Conservation (phyloP, 2,329 filamentous ascomycete genomes). For the Fusarium incarnatum region DNA sequence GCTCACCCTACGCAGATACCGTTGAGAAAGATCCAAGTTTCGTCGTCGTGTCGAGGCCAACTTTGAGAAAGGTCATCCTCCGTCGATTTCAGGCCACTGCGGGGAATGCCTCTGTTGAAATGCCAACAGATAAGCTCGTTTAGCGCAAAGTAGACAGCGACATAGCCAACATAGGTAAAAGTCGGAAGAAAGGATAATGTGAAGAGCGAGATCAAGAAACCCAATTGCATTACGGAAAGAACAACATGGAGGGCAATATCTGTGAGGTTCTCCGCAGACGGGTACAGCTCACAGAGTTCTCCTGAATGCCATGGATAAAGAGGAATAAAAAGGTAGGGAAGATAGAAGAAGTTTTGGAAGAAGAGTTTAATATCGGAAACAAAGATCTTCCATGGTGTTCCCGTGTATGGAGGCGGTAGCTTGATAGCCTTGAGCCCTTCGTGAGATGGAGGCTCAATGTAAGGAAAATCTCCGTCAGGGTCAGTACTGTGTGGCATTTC, state of each 20-base stretch:
- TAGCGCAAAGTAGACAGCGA: not conserved
- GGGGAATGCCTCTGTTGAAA: conserved; percentile 23
- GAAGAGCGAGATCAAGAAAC: conserved; percentile 15
- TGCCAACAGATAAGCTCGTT: conserved; percentile 24
- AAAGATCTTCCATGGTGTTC: conserved; percentile 16
- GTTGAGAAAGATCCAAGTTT: conserved; percentile 36
- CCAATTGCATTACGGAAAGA: conserved; percentile 7
- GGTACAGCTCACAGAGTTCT: conserved; percentile 16
- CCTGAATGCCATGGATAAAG: conserved; percentile 10
- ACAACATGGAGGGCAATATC: conserved; percentile 14
- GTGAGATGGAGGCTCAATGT: conserved; percentile 14
- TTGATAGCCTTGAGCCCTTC: conserved; percentile 9
- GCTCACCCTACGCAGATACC: conserved; percentile 30
- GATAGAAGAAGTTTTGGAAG: conserved; percentile 13
- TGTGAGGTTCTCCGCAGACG: conserved; percentile 6
- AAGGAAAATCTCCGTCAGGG: conserved; percentile 1
- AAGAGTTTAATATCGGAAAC: conserved; percentile 15
- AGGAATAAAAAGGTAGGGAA: conserved; percentile 15
- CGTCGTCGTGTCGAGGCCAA: conserved; percentile 26
- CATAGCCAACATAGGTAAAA: conserved; percentile 7
- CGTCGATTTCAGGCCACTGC: conserved; percentile 14
- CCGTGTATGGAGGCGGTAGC: conserved; percentile 24
- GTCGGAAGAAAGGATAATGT: not conserved
- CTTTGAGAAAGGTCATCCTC: conserved; percentile 7
- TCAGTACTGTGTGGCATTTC: not conserved